Evolutionary conservation across 257 asterid species (phyloP).

Genomic region (Knoxia roxburghii): DNA sequence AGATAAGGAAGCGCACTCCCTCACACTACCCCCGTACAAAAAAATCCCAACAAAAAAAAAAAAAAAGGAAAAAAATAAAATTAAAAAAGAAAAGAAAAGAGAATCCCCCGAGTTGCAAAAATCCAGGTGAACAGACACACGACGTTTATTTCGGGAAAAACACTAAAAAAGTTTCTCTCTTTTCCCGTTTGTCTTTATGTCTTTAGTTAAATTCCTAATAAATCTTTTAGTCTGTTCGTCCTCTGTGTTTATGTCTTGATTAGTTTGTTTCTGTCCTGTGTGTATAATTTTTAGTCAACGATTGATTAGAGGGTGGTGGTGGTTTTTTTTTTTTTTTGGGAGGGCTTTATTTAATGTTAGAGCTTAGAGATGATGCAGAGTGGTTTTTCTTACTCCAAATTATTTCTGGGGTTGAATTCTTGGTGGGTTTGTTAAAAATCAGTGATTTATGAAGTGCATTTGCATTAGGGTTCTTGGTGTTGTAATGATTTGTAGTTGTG

Average conservation of each 20-base stretch:
- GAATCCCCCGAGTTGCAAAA: constrained; percentile 1
- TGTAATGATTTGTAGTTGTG: not conserved
- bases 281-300: not conserved
- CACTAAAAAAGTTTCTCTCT: not conserved
- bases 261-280: not conserved
- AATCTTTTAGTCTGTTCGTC: not conserved
- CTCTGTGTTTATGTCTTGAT: constrained; percentile 1
- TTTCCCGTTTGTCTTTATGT: not conserved
- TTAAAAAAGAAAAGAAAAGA: no score
- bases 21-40: no score
- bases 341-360: no score
- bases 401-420: constrained; percentile 4
- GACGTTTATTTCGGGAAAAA: not conserved
- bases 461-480: not conserved
- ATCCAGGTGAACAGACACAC: constrained; percentile 18
- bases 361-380: not conserved
- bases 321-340: no score
- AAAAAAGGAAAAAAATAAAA: not conserved
- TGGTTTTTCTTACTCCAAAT: not conserved
- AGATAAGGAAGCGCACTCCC: no score
- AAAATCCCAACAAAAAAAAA: no score
- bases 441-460: constrained; percentile 15
- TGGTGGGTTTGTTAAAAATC: not conserved
- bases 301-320: not conserved
- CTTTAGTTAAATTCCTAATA: not conserved